These are phyloP conservation scores for Alternaria angustiovoidea DNA, from an alignment of 2,329 filamentous ascomycete species.

Conservation along the genomic window DNA sequence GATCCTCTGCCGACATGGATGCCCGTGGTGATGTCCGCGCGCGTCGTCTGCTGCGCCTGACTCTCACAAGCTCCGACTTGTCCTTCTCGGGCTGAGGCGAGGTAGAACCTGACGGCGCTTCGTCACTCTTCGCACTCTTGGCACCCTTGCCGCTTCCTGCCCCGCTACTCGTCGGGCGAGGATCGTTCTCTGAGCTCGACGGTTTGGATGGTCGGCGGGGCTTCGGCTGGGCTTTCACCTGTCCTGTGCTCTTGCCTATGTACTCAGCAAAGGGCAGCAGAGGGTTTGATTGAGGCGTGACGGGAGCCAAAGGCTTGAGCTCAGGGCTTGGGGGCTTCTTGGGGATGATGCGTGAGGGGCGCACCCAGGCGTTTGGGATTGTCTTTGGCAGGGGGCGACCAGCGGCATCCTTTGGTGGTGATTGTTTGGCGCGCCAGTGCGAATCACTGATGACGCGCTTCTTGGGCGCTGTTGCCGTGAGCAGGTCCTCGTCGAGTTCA, in stretches of 20 bases:
- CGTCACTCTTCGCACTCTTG: constrained; percentile 33
- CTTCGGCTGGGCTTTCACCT: constrained; percentile 32
- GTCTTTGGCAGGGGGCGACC: constrained; percentile 44
- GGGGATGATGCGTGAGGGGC: constrained; percentile 40
- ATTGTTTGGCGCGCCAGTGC: constrained; percentile 75
- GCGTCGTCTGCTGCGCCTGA: constrained; percentile 40
- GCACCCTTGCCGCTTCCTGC: constrained; percentile 39
- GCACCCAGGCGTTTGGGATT: constrained; percentile 51
- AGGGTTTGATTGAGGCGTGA: constrained; percentile 24
- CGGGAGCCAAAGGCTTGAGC: constrained; percentile 18
- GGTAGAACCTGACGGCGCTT: constrained; percentile 22
- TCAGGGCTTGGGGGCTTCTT: constrained; percentile 26
- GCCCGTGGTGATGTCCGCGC: constrained; percentile 41
- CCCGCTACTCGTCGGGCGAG: constrained; percentile 44
- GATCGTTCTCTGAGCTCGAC: constrained; percentile 41
- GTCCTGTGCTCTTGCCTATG: constrained; percentile 38
- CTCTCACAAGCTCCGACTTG: constrained; percentile 35
- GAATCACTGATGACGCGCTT: constrained; percentile 94
- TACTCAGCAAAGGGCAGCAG: constrained; percentile 34
- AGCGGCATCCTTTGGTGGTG: constrained; percentile 42
- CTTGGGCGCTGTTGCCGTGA: constrained; percentile 72
- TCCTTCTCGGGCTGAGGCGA: constrained; percentile 34
- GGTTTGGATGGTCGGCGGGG: constrained; percentile 43
- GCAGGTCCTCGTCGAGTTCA: constrained; percentile 55
- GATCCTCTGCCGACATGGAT: constrained; percentile 45